A percentile compares a stretch with the other conserved stretches of the same genome.
Evolutionary conservation across 331 rosid species (phyloP).

Genomic region (Acacia concinna): DNA sequence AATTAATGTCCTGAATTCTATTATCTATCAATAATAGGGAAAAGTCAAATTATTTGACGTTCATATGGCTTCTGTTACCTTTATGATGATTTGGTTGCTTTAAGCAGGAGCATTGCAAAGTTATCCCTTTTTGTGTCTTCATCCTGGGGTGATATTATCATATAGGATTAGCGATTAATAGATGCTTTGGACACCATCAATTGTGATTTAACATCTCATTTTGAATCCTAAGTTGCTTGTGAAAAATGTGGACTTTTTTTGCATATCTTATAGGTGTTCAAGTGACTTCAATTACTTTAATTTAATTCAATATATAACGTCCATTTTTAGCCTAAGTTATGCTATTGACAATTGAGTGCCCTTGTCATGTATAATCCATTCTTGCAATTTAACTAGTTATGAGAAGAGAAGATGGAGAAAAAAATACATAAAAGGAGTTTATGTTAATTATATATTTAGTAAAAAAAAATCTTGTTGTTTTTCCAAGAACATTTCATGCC

Average conservation of each 20-base stretch:
- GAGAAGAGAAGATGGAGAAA: neutral
- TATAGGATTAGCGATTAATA: neutral
- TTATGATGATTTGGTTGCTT: slow-evolving; percentile 21
- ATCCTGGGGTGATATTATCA: neutral
- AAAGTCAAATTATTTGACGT: slow-evolving; percentile 1
- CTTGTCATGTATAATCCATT: neutral
- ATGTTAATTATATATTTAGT: neutral
- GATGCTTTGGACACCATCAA: neutral
- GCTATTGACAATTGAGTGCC: neutral
- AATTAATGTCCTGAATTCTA: neutral
- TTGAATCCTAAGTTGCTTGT: neutral
- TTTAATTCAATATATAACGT: neutral
- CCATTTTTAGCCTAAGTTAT: neutral
- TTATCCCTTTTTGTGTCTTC: neutral
- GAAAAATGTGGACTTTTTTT: neutral
- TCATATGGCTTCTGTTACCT: slow-evolving; percentile 21
- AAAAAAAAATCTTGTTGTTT: neutral
- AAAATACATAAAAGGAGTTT: neutral
- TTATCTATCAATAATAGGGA: slow-evolving; percentile 3
- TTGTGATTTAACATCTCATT: neutral
- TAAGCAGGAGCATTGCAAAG: neutral
- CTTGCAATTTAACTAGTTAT: neutral
- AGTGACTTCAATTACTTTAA: neutral
- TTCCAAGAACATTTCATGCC: neutral
- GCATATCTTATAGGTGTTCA: neutral